Conservation (phyloP, 2,329 filamentous ascomycete genomes). For the Trichoderma atroviride region DNA sequence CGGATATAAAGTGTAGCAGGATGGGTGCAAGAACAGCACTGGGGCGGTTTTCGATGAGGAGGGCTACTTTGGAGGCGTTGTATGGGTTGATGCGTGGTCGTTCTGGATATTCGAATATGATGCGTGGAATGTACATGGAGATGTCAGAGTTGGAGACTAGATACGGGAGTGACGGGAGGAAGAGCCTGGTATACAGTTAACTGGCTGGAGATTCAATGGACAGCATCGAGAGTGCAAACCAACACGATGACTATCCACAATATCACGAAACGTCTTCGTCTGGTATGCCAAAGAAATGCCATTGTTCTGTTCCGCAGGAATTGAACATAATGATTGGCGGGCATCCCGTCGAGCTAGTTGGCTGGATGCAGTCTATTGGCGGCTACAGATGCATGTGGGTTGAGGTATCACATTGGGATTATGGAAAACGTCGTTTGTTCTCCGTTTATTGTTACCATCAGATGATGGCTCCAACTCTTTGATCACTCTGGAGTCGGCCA, state of each 20-base stretch:
- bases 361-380: neutral
- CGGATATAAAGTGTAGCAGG: conserved; percentile 58
- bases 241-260: neutral
- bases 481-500: neutral
- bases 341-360: neutral
- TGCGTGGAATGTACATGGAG: conserved; percentile 5
- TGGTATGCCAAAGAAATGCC: neutral
- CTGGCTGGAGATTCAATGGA: too few species aligned
- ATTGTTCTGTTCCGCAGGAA: neutral
- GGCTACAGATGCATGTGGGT: neutral
- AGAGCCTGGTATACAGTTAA: neutral
- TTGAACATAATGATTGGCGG: neutral
- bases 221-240: neutral
- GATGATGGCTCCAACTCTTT: neutral
- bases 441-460: neutral
- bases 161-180: neutral
- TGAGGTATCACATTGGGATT: neutral
- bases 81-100: neutral
- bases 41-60: conserved; percentile 57
- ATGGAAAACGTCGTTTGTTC: neutral
- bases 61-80: conserved; percentile 56
- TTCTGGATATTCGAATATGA: conserved; percentile 2
- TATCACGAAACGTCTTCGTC: neutral
- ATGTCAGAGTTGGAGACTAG: neutral
- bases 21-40: conserved; percentile 55